Evolutionary conservation across 176 grass and related monocot genomes (phyloP), one percentile per base, ranked within the genome.

Genomic region (Eleusine indica): DNA sequence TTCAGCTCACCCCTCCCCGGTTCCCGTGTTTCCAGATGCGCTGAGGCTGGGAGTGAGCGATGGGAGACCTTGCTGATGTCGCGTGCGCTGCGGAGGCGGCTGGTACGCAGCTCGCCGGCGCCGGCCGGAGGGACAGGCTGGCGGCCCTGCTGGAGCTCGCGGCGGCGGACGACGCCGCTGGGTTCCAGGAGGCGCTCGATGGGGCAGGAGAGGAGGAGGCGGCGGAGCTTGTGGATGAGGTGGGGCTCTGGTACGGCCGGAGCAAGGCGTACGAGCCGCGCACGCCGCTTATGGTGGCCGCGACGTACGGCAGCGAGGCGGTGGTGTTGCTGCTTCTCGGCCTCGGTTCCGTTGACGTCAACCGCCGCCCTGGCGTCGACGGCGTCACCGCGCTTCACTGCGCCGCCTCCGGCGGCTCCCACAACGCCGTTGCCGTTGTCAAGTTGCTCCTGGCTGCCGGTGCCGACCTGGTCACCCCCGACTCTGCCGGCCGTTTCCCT

Each of bases 211-310:
- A 77, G 81, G 83, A 88, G 87, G 58, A 9, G 63, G 14, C 4
- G 30, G 71, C 52, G 0, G 62, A 75, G 21, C 68, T 82, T 5
- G 83, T 72, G 11, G 93, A 95, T 62, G 88, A 80, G 52, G 38
- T 88, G 18, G 93, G 80, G 12, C 52, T 91, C 7, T 94, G 92
- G 92, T 89, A 91, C 9, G 83, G 87, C 32, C 86, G 86, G 30
- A 94, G 79, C 87, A 89, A 86, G 79, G 71, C 84, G 17, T 77
- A 90, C 56, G 88, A 92, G 83, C 90, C 67, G 9, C 93, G 88
- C 37, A 95, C 90, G 43, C 90, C 90, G 1, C 68, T 95, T 46
- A 95, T 92, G 93, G 93, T 95, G 11, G 88, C 93, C 9, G 88
- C 93, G 44, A 90, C 90, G 19, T 92, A 88, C 68, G 90, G 93